A percentile compares a stretch with the other conserved stretches of the same genome.
phyloP scores from a whole-genome alignment of 2,329 filamentous ascomycete genomes.

The Colletotrichum sp. region DNA sequence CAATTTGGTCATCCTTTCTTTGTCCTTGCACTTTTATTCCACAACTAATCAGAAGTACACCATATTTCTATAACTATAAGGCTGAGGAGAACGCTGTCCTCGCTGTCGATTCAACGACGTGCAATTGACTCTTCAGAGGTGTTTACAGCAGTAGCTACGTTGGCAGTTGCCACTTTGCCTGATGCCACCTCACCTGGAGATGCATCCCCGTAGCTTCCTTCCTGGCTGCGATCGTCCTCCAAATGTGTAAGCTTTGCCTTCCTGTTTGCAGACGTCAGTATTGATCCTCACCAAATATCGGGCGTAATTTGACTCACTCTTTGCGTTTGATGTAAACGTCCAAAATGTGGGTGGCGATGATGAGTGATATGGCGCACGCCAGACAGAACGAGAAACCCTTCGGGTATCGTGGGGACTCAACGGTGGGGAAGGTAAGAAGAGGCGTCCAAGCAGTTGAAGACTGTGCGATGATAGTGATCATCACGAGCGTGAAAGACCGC shows the following conservation, averaged over 20 bases:
- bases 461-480: conserved; percentile 49
- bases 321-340: conserved; percentile 20
- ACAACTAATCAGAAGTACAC: neutral
- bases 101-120: neutral
- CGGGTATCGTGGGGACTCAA: conserved; percentile 45
- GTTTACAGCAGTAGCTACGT: neutral
- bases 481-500: conserved; percentile 14
- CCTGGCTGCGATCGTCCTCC: neutral
- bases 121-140: neutral
- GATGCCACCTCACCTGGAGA: neutral
- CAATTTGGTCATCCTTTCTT: too few relatives aligned
- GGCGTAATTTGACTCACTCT: neutral
- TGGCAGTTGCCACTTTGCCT: neutral
- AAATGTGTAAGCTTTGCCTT: neutral
- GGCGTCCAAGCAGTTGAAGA: conserved; percentile 61
- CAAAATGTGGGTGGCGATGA: conserved; percentile 12
- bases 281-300: accelerated
- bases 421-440: conserved; percentile 53
- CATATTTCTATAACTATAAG: neutral
- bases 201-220: neutral
- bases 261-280: neutral
- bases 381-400: conserved; percentile 48
- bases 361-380: conserved; percentile 12
- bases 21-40: too few relatives aligned
- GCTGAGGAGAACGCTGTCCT: accelerated